A percentile compares a stretch with the other conserved stretches of the same genome.
Evolutionary conservation across 2,329 filamentous ascomycete species (phyloP).

Genomic region (Exophiala bonariae): DNA sequence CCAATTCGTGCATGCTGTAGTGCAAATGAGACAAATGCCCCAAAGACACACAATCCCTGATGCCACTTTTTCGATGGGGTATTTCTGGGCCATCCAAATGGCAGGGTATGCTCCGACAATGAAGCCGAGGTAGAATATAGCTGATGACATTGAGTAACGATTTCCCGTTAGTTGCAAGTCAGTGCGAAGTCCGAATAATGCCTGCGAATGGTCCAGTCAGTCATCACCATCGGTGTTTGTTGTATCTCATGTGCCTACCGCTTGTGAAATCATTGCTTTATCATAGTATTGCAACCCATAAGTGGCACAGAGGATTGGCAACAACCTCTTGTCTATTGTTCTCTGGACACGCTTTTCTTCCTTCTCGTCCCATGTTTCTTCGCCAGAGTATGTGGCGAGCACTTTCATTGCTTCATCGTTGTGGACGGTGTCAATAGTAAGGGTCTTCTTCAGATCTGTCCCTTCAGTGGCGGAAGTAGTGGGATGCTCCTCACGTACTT

Average conservation of each 20-base stretch:
- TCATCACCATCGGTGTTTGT: not conserved
- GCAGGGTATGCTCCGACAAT: conserved; percentile 72
- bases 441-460: conserved; percentile 11
- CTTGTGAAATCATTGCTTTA: conserved; percentile 58
- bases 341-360: conserved; percentile 17
- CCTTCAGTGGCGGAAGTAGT: not conserved
- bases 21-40: conserved; percentile 67
- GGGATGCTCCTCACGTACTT: not conserved
- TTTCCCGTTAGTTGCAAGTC: conserved; percentile 45
- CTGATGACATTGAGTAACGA: conserved; percentile 37
- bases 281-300: conserved; percentile 55
- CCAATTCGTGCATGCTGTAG: conserved; percentile 64
- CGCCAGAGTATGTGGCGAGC: conserved; percentile 14
- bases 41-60: conserved; percentile 65
- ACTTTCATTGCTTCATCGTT: conserved; percentile 23
- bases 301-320: conserved; percentile 53
- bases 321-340: conserved; percentile 37
- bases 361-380: conserved; percentile 13
- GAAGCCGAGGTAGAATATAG: conserved; percentile 71
- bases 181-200: conserved; percentile 42
- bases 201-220: conserved; percentile 27
- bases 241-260: conserved; percentile 35
- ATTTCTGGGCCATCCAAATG: conserved; percentile 68
- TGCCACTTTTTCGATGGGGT: conserved; percentile 63
- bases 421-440: conserved; percentile 18